Conservation (phyloP, 495 filamentous ascomycete species). For the Sphaerosporella brunnea region DNA sequence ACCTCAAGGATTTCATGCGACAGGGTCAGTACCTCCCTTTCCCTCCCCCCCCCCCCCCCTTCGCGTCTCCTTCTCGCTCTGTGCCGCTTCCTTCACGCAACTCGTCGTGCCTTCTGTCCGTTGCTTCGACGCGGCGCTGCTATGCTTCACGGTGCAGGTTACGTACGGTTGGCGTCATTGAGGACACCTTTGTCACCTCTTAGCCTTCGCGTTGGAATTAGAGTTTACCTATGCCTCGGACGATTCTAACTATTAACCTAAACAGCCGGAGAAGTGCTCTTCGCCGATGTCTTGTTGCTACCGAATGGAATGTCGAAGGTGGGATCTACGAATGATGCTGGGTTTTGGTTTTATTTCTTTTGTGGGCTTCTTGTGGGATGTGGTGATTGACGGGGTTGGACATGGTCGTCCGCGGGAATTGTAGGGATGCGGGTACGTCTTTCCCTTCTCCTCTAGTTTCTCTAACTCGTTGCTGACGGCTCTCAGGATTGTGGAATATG, state of each 20-base stretch:
- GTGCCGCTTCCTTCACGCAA: neutral
- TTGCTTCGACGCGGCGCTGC: too few species aligned
- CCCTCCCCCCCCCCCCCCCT: neutral
- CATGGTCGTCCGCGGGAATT: slow-evolving; percentile 62
- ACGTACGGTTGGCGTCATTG: too few species aligned
- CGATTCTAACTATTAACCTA: neutral
- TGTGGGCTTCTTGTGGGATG: slow-evolving; percentile 69
- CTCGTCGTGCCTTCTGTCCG: too few species aligned
- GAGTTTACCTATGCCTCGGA: too few species aligned
- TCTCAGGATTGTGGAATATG: slow-evolving; percentile 97
- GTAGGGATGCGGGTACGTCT: slow-evolving; percentile 99
- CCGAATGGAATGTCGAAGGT: slow-evolving; percentile 99
- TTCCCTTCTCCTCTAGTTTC: slow-evolving; percentile 1
- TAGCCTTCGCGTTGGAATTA: too few species aligned
- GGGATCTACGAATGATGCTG: slow-evolving; percentile 85
- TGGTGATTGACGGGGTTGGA: slow-evolving; percentile 99
- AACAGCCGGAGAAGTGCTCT: slow-evolving; percentile 94
- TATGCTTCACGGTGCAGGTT: too few species aligned
- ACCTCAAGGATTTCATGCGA: slow-evolving; percentile 99
- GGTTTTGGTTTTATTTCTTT: slow-evolving; percentile 50
- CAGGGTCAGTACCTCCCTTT: slow-evolving; percentile 53
- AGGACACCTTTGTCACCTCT: too few species aligned
- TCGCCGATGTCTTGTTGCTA: slow-evolving; percentile 98
- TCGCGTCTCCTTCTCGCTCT: neutral
- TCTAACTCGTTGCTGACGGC: slow-evolving; percentile 18